Evolutionary conservation across 2,329 filamentous ascomycete genomes (phyloP).

Genomic region (Tolypocladium capitatum): DNA sequence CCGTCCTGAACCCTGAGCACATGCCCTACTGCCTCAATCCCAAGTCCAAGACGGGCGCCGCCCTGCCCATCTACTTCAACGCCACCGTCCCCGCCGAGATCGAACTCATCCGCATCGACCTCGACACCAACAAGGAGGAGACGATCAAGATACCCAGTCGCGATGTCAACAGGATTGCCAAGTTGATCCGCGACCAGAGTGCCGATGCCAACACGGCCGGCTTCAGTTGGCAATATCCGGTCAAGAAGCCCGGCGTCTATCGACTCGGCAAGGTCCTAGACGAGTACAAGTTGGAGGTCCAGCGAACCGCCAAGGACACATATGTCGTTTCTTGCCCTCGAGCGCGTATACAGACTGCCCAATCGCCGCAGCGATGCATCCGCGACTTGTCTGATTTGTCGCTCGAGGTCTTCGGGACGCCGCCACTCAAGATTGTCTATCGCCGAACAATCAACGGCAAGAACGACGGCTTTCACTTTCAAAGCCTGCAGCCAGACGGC

Average conservation of each 20-base stretch:
- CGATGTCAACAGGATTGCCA: constrained; percentile 63
- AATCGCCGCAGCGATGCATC: constrained; percentile 57
- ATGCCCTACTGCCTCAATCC: constrained; percentile 69
- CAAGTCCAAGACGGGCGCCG: constrained; percentile 43
- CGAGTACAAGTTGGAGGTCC: constrained; percentile 86
- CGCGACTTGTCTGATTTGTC: constrained; percentile 79
- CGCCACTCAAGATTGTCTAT: constrained; percentile 86
- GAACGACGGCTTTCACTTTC: constrained; percentile 75
- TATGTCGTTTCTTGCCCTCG: constrained; percentile 78
- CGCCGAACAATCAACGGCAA: constrained; percentile 75
- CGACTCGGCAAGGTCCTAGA: constrained; percentile 75
- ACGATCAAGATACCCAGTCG: constrained; percentile 60
- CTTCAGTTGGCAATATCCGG: constrained; percentile 55
- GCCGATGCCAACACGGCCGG: constrained; percentile 47
- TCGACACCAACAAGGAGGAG: constrained; percentile 70
- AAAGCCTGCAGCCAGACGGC: constrained; percentile 84
- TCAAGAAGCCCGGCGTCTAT: constrained; percentile 84
- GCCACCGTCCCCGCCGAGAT: constrained; percentile 81
- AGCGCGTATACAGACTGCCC: constrained; percentile 55
- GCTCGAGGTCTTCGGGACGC: constrained; percentile 74
- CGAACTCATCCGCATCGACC: constrained; percentile 75
- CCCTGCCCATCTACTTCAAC: constrained; percentile 82
- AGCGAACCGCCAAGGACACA: constrained; percentile 60
- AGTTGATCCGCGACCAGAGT: constrained; percentile 51
- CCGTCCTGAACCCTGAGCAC: constrained; percentile 70